Percentiles rank a stretch among this genome's conserved stretches.
These are phyloP conservation scores for Trichoderma aggressivum DNA, from an alignment of 2,329 filamentous ascomycete genomes.

Conservation along the genomic window DNA sequence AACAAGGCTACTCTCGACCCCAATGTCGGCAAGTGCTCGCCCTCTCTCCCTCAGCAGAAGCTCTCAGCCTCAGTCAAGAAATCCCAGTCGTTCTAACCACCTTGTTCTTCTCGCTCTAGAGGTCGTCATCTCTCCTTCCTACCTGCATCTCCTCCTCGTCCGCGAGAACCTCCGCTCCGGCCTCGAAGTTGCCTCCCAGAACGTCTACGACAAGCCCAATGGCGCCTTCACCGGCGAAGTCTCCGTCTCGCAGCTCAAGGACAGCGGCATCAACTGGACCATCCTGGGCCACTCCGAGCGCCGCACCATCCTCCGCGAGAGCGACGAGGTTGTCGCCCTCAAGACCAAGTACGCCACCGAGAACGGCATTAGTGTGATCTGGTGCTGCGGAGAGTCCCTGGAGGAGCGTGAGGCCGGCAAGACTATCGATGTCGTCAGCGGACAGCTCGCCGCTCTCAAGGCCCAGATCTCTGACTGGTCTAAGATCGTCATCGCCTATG, in stretches of 20 bases:
- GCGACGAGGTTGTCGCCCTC: conserved; percentile 77
- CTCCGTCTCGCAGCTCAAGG: conserved; percentile 85
- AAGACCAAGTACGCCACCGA: conserved; percentile 95
- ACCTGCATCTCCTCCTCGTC: conserved; percentile 85
- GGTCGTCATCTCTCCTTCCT: conserved; percentile 89
- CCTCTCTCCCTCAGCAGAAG: too few relatives aligned
- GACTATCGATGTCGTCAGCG: conserved; percentile 82
- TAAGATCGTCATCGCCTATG: conserved; percentile 95
- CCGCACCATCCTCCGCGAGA: conserved; percentile 83
- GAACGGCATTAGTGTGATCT: conserved; percentile 83
- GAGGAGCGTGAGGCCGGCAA: conserved; percentile 84
- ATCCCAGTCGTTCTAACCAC: not conserved
- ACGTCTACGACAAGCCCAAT: conserved; percentile 95
- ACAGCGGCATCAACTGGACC: conserved; percentile 83
- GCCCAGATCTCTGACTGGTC: conserved; percentile 77
- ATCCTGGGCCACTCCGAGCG: conserved; percentile 95
- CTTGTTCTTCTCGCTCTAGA: conserved; percentile 49
- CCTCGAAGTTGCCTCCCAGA: conserved; percentile 88
- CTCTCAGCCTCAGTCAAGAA: not conserved
- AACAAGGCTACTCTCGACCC: conserved; percentile 80
- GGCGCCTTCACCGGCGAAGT: conserved; percentile 98
- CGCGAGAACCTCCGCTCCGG: conserved; percentile 72
- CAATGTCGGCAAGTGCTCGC: conserved; percentile 59
- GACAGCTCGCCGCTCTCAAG: conserved; percentile 81
- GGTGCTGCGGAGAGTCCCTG: conserved; percentile 95